A percentile compares a stretch with the other conserved stretches of the same genome.
These are phyloP conservation scores for Elongisporangium prolatum DNA, from an alignment of 352 stramenopile species.

Conservation along the genomic window DNA sequence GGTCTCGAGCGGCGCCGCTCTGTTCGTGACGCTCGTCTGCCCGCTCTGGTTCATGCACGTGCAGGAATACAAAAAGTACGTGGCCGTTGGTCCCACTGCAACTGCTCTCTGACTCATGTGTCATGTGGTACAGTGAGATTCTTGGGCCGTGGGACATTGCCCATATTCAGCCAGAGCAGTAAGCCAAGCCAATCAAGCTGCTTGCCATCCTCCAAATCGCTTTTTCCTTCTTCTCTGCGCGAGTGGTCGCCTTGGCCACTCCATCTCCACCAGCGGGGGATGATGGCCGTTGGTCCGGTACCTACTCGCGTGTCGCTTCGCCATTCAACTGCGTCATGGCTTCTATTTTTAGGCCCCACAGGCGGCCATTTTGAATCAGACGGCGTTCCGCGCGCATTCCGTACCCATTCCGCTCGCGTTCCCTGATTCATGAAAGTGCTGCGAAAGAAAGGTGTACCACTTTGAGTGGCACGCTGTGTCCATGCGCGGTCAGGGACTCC, in stretches of 20 bases:
- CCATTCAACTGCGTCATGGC: neutral
- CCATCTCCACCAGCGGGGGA: too few relatives aligned
- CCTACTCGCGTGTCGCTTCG: neutral
- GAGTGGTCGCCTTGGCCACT: neutral
- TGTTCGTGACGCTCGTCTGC: constrained; percentile 83
- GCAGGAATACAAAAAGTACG: constrained; percentile 89
- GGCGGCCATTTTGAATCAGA: neutral
- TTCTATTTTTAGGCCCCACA: neutral
- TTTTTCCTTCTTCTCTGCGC: neutral
- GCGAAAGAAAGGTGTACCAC: neutral
- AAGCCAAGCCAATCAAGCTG: neutral
- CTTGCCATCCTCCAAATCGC: neutral
- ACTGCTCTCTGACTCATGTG: constrained; percentile 15
- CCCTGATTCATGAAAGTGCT: neutral
- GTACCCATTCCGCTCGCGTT: neutral
- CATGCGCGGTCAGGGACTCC: neutral
- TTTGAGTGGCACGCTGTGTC: neutral
- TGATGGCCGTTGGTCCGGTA: neutral
- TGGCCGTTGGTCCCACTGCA: constrained; percentile 14
- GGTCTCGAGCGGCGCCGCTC: constrained; percentile 53
- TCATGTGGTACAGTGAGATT: constrained; percentile 62
- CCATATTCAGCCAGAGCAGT: constrained; percentile 69
- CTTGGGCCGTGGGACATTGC: constrained; percentile 91
- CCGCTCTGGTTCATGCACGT: constrained; percentile 90
- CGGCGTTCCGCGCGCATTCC: neutral